phyloP scores from a whole-genome alignment of 2,329 filamentous ascomycete species.

The Pestalotiopsis sp. region DNA sequence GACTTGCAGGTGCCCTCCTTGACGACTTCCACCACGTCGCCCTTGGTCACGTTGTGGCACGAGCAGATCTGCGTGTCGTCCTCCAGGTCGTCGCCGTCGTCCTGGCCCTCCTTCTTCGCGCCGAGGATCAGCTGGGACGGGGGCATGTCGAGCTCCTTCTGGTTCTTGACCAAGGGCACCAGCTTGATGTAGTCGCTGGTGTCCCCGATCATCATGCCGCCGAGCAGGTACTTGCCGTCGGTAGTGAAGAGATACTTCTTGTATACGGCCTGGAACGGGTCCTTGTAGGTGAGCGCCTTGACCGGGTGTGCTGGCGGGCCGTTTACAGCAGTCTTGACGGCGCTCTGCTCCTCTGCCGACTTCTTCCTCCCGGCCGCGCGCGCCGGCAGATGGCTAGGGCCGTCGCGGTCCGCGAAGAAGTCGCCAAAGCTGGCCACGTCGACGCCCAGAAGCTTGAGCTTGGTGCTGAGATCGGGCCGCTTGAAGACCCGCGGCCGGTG shows the following conservation, averaged over 20 bases:
- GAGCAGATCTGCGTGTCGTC: conserved; percentile 91
- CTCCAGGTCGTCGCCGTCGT: conserved; percentile 73
- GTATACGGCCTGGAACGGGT: conserved; percentile 86
- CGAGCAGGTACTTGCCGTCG: conserved; percentile 86
- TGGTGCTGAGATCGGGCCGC: conserved; percentile 85
- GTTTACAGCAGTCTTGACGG: conserved; percentile 52
- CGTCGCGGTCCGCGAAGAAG: conserved; percentile 88
- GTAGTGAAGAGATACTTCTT: conserved; percentile 92
- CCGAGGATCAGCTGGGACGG: conserved; percentile 85
- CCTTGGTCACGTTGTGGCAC: conserved; percentile 90
- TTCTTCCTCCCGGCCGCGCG: conserved; percentile 46
- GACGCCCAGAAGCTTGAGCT: conserved; percentile 85
- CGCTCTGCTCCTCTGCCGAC: conserved; percentile 29
- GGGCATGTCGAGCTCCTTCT: conserved; percentile 76
- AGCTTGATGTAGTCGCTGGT: conserved; percentile 89
- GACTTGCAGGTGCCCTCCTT: conserved; percentile 82
- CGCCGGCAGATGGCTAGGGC: conserved; percentile 72
- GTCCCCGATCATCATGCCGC: conserved; percentile 98
- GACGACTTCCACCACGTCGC: conserved; percentile 70
- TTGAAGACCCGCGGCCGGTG: conserved; percentile 74
- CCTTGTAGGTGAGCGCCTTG: conserved; percentile 84
- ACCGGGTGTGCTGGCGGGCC: conserved; percentile 62
- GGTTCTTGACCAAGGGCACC: conserved; percentile 82
- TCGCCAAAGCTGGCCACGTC: conserved; percentile 93
- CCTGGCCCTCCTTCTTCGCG: conserved; percentile 71